These are phyloP conservation scores for Talaromyces albobiverticillius DNA, from an alignment of 2,329 filamentous ascomycete genomes.

Conservation along the genomic window DNA sequence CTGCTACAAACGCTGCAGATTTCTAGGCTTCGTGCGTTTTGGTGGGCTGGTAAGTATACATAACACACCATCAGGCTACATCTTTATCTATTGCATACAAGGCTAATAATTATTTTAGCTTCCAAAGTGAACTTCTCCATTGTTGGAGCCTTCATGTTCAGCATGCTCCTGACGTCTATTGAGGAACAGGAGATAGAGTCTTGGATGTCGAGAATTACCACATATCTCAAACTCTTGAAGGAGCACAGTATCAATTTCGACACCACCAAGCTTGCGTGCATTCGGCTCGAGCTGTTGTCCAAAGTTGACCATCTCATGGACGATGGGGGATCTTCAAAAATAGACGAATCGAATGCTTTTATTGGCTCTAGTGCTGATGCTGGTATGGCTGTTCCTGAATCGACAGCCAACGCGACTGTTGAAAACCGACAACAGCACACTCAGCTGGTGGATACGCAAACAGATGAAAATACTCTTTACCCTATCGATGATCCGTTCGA, in stretches of 20 bases:
- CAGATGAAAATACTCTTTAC: not conserved
- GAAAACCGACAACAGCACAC: not conserved
- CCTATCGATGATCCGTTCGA: not conserved
- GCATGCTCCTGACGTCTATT: not conserved
- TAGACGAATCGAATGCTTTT: not conserved
- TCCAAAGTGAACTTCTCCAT: not conserved
- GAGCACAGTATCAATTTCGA: not conserved
- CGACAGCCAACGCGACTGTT: not conserved
- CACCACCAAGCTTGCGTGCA: not conserved
- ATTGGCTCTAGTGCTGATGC: not conserved
- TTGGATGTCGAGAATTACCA: not conserved
- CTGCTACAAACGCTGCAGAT: not conserved
- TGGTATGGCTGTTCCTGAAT: not conserved
- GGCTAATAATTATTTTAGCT: not conserved
- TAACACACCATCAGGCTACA: no score
- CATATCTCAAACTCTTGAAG: not conserved
- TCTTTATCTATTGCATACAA: not conserved
- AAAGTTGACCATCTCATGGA: not conserved
- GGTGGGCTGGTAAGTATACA: not conserved
- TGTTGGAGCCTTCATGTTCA: not conserved
- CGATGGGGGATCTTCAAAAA: not conserved
- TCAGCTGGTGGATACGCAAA: not conserved
- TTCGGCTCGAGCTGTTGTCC: not conserved
- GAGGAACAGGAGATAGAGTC: not conserved
- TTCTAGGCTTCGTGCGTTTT: not conserved